Evolutionary conservation across 306 rosid genomes (phyloP).

Genomic region (Cucumis hystrix): DNA sequence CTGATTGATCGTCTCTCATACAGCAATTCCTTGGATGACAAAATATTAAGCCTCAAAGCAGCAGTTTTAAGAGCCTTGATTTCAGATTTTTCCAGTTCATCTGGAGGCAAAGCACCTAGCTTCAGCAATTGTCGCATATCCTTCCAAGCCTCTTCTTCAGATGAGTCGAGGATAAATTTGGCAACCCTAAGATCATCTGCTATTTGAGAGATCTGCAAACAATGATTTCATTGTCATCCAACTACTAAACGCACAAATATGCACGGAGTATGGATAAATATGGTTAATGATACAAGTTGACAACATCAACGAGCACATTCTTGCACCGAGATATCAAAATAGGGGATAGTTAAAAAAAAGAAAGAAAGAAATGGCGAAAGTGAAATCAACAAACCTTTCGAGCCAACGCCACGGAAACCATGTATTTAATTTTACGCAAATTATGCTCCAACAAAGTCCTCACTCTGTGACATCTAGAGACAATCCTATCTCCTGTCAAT

Average conservation of each 20-base stretch:
- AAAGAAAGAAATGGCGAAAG: background rate
- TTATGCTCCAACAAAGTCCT: slow-evolving; percentile 38
- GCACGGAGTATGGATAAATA: background rate
- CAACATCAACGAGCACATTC: background rate
- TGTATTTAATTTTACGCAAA: slow-evolving; percentile 40
- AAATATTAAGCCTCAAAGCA: slow-evolving; percentile 44
- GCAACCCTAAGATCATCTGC: slow-evolving; percentile 41
- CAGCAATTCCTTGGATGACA: slow-evolving; percentile 36
- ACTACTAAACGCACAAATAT: background rate
- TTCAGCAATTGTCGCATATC: slow-evolving; percentile 37
- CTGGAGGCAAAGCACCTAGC: slow-evolving; percentile 27
- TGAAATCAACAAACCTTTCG: slow-evolving; percentile 44
- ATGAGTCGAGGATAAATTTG: slow-evolving; percentile 39
- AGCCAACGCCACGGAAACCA: slow-evolving; percentile 59
- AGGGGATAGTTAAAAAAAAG: background rate
- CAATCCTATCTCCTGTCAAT: slow-evolving; percentile 43
- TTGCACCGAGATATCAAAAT: background rate
- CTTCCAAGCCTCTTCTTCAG: slow-evolving; percentile 66
- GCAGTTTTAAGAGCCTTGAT: slow-evolving; percentile 44
- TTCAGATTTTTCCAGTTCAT: slow-evolving; percentile 35
- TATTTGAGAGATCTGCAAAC: slow-evolving; percentile 60
- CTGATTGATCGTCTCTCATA: slow-evolving; percentile 52
- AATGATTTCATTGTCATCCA: slow-evolving; percentile 15
- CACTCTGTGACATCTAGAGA: slow-evolving; percentile 39
- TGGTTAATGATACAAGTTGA: background rate